These are phyloP conservation scores for Aspergillus fructus DNA, from an alignment of 2,329 filamentous ascomycete genomes.

Conservation along the genomic window DNA sequence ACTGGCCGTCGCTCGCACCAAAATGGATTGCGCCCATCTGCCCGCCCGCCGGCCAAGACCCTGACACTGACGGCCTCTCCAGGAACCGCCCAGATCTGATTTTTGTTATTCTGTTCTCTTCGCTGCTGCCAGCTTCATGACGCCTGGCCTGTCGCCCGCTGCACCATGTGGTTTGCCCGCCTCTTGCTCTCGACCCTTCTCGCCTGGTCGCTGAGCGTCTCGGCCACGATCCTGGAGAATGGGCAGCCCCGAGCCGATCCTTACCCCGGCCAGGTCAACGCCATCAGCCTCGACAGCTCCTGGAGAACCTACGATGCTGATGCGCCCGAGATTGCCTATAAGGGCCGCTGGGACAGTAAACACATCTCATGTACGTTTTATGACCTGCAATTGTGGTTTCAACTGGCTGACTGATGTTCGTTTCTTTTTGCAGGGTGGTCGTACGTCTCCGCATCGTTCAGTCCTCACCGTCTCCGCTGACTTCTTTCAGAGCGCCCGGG, in stretches of 20 bases:
- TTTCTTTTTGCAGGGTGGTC: slow-evolving; percentile 48
- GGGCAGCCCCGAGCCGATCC: slow-evolving; percentile 39
- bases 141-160: neutral
- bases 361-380: slow-evolving; percentile 51
- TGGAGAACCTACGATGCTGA: slow-evolving; percentile 54
- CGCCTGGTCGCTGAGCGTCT: slow-evolving; percentile 17
- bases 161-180: slow-evolving; percentile 4
- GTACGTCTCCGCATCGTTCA: slow-evolving; percentile 38
- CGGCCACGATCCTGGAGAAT: slow-evolving; percentile 45
- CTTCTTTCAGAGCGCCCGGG: slow-evolving; percentile 44
- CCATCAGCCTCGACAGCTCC: slow-evolving; percentile 30
- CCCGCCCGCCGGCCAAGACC: neutral
- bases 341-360: slow-evolving; percentile 62
- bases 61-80: neutral
- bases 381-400: neutral
- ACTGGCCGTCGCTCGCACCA: neutral
- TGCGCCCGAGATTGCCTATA: slow-evolving; percentile 58
- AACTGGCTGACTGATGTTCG: neutral
- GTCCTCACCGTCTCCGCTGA: neutral
- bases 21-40: neutral
- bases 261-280: slow-evolving; percentile 38
- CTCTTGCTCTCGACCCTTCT: neutral
- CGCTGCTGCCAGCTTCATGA: neutral
- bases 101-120: neutral
- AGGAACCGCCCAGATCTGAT: neutral